phyloP scores from a whole-genome alignment of 139 green algal genomes.

The Spirogloea muscicola region DNA sequence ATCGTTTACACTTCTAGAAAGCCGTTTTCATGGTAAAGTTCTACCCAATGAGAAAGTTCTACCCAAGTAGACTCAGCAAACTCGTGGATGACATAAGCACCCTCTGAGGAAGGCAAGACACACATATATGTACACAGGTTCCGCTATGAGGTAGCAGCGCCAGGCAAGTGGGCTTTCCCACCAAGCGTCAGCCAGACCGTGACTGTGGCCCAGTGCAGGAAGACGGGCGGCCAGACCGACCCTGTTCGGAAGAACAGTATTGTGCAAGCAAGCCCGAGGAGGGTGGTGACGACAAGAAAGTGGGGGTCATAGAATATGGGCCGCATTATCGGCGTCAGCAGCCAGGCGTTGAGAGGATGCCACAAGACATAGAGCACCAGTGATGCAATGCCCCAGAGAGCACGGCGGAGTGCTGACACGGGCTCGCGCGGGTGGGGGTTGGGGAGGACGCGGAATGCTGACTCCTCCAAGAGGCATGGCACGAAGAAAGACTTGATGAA shows the following conservation, averaged over 20 bases:
- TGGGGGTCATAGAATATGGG: constrained; percentile 4
- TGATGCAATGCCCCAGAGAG: background rate
- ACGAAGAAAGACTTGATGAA: constrained; percentile 12
- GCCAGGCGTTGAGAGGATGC: constrained; percentile 13
- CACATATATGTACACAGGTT: too few relatives aligned
- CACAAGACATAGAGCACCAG: background rate
- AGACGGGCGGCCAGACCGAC: background rate
- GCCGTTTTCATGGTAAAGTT: too few relatives aligned
- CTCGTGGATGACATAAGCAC: too few relatives aligned
- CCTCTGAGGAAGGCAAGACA: too few relatives aligned
- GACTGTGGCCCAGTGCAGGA: constrained; percentile 9
- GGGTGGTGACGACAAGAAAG: background rate
- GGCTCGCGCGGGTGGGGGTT: background rate
- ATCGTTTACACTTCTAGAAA: too few relatives aligned
- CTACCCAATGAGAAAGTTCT: too few relatives aligned
- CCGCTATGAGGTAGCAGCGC: too few relatives aligned
- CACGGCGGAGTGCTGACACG: background rate
- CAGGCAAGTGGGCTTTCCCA: background rate
- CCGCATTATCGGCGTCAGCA: constrained; percentile 3
- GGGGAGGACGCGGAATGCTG: constrained; percentile 2
- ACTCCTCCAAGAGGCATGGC: constrained; percentile 7
- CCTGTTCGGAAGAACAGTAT: constrained; percentile 2
- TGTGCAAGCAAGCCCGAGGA: background rate
- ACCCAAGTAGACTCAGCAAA: too few relatives aligned
- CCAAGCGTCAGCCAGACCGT: constrained; percentile 11